Conservation (phyloP, 495 filamentous ascomycete species). For the Chaetomium tenue region DNA sequence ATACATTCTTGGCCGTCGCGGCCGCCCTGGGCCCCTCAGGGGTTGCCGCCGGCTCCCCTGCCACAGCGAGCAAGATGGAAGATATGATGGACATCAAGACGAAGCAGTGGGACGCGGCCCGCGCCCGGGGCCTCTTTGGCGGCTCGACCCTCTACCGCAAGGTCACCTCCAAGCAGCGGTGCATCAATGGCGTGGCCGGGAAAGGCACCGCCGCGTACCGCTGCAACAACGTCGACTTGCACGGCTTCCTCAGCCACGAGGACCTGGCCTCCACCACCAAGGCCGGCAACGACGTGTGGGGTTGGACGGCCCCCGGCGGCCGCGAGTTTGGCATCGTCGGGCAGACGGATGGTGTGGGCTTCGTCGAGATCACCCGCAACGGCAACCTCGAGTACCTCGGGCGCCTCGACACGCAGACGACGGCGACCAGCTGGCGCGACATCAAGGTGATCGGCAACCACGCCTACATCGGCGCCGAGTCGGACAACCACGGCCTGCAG, state of each 20-base stretch:
- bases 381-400: slow-evolving; percentile 50
- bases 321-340: slow-evolving; percentile 52
- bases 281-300: slow-evolving; percentile 45
- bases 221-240: slow-evolving; percentile 55
- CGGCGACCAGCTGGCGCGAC: slow-evolving; percentile 46
- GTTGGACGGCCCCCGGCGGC: slow-evolving; percentile 48
- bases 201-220: slow-evolving; percentile 47
- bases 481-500: slow-evolving; percentile 46
- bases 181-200: slow-evolving; percentile 46
- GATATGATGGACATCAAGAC: slow-evolving; percentile 23
- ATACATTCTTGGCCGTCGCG: slow-evolving; percentile 13
- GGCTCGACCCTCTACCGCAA: slow-evolving; percentile 39
- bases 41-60: slow-evolving; percentile 22
- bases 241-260: slow-evolving; percentile 51
- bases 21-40: slow-evolving; percentile 23
- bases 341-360: slow-evolving; percentile 51
- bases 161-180: slow-evolving; percentile 31
- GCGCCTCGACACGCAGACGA: slow-evolving; percentile 42
- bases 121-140: slow-evolving; percentile 28
- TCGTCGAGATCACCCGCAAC: slow-evolving; percentile 44
- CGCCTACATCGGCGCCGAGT: slow-evolving; percentile 48
- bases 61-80: slow-evolving; percentile 20
- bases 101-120: slow-evolving; percentile 14
- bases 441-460: slow-evolving; percentile 46
- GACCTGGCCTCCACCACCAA: slow-evolving; percentile 45